A percentile compares a stretch with the other conserved stretches of the same genome.
These are phyloP conservation scores for Ustilago nuda DNA, from an alignment of 1,284 basidiomycete genomes.

Conservation along the genomic window DNA sequence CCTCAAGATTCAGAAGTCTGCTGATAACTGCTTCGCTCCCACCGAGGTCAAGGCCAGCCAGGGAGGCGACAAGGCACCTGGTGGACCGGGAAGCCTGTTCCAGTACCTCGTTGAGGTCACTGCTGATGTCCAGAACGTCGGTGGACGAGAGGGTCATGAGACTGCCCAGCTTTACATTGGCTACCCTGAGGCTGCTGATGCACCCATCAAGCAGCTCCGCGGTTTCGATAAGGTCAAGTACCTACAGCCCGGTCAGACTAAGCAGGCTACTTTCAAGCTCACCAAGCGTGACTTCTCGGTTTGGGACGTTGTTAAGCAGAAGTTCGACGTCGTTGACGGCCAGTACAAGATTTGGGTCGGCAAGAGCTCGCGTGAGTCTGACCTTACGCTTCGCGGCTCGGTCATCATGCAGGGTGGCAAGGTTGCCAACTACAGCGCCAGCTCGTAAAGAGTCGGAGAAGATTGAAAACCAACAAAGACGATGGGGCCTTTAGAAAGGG, in stretches of 20 bases:
- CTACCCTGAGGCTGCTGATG: slow-evolving; percentile 32
- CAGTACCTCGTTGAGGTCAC: slow-evolving; percentile 72
- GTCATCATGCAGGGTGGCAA: slow-evolving; percentile 29
- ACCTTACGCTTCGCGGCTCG: slow-evolving; percentile 25
- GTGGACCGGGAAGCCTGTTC: slow-evolving; percentile 57
- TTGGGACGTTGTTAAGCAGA: slow-evolving; percentile 46
- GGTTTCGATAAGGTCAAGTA: slow-evolving; percentile 56
- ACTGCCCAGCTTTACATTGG: slow-evolving; percentile 71
- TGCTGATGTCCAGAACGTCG: slow-evolving; percentile 71
- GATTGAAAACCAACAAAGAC: neutral
- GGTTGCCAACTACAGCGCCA: slow-evolving; percentile 17
- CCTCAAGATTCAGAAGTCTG: slow-evolving; percentile 28
- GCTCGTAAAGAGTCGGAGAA: neutral
- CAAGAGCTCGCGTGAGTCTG: slow-evolving; percentile 26
- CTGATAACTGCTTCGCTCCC: slow-evolving; percentile 29
- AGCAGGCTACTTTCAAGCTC: slow-evolving; percentile 44
- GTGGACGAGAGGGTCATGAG: slow-evolving; percentile 70
- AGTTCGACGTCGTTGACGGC: slow-evolving; percentile 42
- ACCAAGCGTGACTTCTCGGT: slow-evolving; percentile 49
- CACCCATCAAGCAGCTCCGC: slow-evolving; percentile 45
- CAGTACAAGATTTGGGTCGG: slow-evolving; percentile 49
- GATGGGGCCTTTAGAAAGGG: neutral
- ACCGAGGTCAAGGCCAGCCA: slow-evolving; percentile 17
- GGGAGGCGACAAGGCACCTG: slow-evolving; percentile 31
- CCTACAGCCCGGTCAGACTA: slow-evolving; percentile 23